A percentile compares a stretch with the other conserved stretches of the same genome.
phyloP scores from a whole-genome alignment of 192 early-diverging fungal genomes.

The Cetraspora pellucida region DNA sequence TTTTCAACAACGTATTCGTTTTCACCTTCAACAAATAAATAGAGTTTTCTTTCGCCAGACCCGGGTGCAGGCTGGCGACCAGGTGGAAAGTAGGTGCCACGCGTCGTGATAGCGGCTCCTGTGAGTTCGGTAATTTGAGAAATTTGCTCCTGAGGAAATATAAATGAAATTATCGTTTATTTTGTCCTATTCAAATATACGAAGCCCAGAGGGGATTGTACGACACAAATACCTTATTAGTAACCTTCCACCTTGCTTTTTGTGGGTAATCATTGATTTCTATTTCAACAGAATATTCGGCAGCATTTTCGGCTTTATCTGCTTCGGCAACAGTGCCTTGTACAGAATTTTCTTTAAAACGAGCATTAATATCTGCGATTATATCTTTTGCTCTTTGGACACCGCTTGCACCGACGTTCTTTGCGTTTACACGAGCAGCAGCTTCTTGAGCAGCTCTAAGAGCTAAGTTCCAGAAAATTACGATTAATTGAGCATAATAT shows the following conservation, averaged over 20 bases:
- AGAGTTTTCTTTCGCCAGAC: conserved; percentile 85
- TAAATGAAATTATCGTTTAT: background rate
- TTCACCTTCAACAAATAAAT: conserved; percentile 95
- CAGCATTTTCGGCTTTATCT: conserved; percentile 39
- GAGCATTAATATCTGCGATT: conserved; percentile 58
- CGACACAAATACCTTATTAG: conserved; percentile 69
- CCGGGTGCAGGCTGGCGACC: conserved; percentile 77
- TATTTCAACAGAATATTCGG: conserved; percentile 77
- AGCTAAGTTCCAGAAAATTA: background rate
- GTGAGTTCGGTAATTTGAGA: conserved; percentile 89
- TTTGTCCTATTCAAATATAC: background rate
- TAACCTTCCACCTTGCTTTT: conserved; percentile 94
- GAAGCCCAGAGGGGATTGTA: background rate
- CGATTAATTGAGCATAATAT: background rate
- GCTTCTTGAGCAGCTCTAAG: conserved; percentile 61
- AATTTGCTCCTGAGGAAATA: conserved; percentile 73
- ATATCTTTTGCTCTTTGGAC: conserved; percentile 57
- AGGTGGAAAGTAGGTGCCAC: conserved; percentile 85
- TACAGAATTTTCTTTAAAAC: conserved; percentile 45
- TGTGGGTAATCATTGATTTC: conserved; percentile 98
- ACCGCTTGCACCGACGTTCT: conserved; percentile 50
- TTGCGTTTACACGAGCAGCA: conserved; percentile 58
- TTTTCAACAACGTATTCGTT: conserved; percentile 85
- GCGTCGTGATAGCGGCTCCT: conserved; percentile 93
- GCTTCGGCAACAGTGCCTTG: conserved; percentile 30